Percentiles rank a stretch among this genome's conserved stretches.
Conservation (phyloP, 768 basidiomycete species). For the Neoboletus brunneissimus region DNA sequence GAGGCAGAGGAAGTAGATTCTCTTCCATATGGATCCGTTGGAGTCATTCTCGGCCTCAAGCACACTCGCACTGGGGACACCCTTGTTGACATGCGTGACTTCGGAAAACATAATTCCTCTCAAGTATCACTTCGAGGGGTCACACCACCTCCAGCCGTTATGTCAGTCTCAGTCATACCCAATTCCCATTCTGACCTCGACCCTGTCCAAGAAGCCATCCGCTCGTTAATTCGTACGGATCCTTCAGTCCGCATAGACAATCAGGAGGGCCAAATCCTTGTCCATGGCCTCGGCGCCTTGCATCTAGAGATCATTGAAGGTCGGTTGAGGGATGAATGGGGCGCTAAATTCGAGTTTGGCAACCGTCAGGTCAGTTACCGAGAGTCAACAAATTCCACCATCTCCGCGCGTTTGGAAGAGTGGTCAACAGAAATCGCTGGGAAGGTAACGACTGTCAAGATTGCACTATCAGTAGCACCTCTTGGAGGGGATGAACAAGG, state of each 20-base stretch:
- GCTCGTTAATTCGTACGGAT: slow-evolving; percentile 75
- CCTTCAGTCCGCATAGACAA: slow-evolving; percentile 81
- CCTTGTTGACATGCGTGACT: slow-evolving; percentile 52
- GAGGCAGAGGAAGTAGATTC: slow-evolving; percentile 73
- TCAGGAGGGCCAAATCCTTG: slow-evolving; percentile 79
- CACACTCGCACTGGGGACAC: slow-evolving; percentile 88
- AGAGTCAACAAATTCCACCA: slow-evolving; percentile 44
- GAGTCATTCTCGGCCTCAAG: slow-evolving; percentile 79
- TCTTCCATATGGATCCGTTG: slow-evolving; percentile 79
- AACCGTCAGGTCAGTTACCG: slow-evolving; percentile 77
- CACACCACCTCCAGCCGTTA: slow-evolving; percentile 75
- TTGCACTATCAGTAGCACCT: slow-evolving; percentile 55
- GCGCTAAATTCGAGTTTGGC: slow-evolving; percentile 73
- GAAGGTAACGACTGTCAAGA: slow-evolving; percentile 45
- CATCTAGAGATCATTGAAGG: slow-evolving; percentile 89
- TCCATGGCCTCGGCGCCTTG: slow-evolving; percentile 81
- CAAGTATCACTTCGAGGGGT: slow-evolving; percentile 57
- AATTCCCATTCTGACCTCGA: slow-evolving; percentile 75
- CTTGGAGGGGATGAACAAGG: slow-evolving; percentile 55
- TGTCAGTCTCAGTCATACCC: slow-evolving; percentile 80
- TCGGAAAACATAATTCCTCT: slow-evolving; percentile 34
- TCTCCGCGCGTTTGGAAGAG: slow-evolving; percentile 33
- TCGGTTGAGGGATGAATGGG: slow-evolving; percentile 79
- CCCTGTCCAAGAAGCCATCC: slow-evolving; percentile 73
- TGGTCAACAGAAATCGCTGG: slow-evolving; percentile 69